Evolutionary conservation across 2,329 filamentous ascomycete genomes (phyloP), one percentile per base, ranked within the genome.

Genomic region (Elsinoe fawcettii): DNA sequence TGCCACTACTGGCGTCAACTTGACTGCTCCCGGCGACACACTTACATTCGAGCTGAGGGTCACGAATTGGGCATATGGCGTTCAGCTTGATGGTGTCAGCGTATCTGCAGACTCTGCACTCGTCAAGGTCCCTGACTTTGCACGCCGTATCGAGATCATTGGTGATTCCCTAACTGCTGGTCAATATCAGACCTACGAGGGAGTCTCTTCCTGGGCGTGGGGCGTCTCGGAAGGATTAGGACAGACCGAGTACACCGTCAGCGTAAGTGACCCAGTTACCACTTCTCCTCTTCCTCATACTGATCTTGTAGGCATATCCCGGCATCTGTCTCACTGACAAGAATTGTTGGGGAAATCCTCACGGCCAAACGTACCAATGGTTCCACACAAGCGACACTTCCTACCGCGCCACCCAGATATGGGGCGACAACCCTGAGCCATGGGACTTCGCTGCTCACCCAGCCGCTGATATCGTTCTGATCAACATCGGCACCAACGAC

Each of bases 11-110:
- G 76, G 75, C 4, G 69, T 77, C 8, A 72, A 75, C 51, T 64
- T 74, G 37, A 76, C 73, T 0, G 68, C 69, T 9, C 72, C 76
- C 0, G 61, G 77, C 18, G 72, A 66, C 39, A 75, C 75, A 1
- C 73, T 74, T 30, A 75, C 73, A 0, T 81, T 84, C 58, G 80
- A 84, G 64, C 67, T 84, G 63, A 71, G 80, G 64, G 80, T 84
- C 14, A 80, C 80, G 1, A 84, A 84, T 62, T 84, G 80, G 80
- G 80, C 74, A 14, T 79, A 78, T 62, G 80, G 80, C 9, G 75
- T 84, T 2, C 81, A 84, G 66, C 76, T 84, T 44, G 70, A 72
- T 16, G 70, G 74, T 6, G 73, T 84, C 1, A 77, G 81, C 56
- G 70, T 82, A 12, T 66, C 69, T 2, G 72, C 71, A 4, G 39